Evolutionary conservation across 2,329 filamentous ascomycete species (phyloP).

Genomic region (Fusarium odoratissimum): DNA sequence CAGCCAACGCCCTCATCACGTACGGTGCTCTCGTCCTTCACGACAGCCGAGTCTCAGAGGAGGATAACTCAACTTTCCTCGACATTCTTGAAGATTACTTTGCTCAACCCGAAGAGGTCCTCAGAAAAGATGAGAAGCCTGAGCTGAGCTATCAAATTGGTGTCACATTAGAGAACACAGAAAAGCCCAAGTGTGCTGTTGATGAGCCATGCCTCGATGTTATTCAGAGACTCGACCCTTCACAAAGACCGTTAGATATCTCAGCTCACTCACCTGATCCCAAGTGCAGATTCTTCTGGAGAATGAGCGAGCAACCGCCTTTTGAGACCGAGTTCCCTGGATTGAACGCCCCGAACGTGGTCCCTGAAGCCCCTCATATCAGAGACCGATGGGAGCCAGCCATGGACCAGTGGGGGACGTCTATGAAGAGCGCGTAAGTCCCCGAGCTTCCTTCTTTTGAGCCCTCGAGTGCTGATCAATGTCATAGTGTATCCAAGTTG

Average conservation of each 20-base stretch:
- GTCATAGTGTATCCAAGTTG: conserved; percentile 61
- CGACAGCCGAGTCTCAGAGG: conserved; percentile 67
- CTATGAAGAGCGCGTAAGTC: conserved; percentile 70
- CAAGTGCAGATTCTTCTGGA: conserved; percentile 73
- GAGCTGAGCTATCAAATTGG: conserved; percentile 70
- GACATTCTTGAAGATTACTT: conserved; percentile 75
- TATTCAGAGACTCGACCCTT: conserved; percentile 64
- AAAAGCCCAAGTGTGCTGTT: conserved; percentile 72
- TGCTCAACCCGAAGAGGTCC: conserved; percentile 62
- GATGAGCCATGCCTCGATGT: conserved; percentile 70
- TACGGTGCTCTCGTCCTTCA: conserved; percentile 71
- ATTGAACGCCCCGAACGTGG: conserved; percentile 66
- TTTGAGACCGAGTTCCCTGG: conserved; percentile 66
- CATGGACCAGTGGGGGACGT: conserved; percentile 68
- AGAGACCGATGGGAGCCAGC: conserved; percentile 62
- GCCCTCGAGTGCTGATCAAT: neutral
- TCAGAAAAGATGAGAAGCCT: conserved; percentile 65
- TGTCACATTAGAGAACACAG: conserved; percentile 71
- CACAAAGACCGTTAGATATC: conserved; percentile 69
- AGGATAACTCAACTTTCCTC: conserved; percentile 67
- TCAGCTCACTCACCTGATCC: conserved; percentile 67
- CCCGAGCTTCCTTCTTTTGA: neutral
- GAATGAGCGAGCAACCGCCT: conserved; percentile 65
- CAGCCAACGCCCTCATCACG: conserved; percentile 67
- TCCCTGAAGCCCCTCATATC: conserved; percentile 62